Evolutionary conservation across 2,329 filamentous ascomycete species (phyloP).

Genomic region (Talaromyces albobiverticillius): DNA sequence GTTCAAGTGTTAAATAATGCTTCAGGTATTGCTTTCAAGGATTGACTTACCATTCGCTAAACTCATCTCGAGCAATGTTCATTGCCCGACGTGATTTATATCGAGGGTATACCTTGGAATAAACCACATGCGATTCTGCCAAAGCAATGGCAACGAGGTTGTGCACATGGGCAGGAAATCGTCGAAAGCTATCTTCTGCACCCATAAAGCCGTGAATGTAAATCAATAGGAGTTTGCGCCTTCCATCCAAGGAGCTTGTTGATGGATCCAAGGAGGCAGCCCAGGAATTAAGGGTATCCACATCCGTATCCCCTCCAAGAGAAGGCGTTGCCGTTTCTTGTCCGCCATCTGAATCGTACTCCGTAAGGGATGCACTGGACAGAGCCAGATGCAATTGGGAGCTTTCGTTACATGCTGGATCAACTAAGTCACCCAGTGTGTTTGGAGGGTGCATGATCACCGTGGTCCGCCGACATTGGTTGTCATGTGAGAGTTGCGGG

Average conservation of each 20-base stretch:
- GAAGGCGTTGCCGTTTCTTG: constrained; percentile 14
- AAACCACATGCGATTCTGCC: constrained; percentile 71
- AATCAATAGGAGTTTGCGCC: constrained; percentile 65
- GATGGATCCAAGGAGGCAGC: constrained; percentile 3
- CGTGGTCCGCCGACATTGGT: background rate
- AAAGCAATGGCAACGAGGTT: constrained; percentile 66
- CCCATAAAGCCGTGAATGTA: constrained; percentile 93
- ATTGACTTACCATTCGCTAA: constrained; percentile 65
- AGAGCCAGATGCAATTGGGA: background rate
- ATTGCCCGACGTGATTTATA: constrained; percentile 45
- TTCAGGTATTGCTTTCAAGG: background rate
- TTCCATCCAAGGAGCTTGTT: constrained; percentile 3
- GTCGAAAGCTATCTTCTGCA: constrained; percentile 79
- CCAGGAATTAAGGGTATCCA: constrained; percentile 2
- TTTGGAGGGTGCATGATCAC: constrained; percentile 7
- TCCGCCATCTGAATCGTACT: constrained; percentile 16
- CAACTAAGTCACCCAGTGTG: constrained; percentile 3
- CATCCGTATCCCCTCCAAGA: constrained; percentile 3
- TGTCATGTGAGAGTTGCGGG: constrained; percentile 11
- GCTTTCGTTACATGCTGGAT: background rate
- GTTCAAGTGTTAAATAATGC: background rate
- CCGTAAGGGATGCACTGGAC: background rate
- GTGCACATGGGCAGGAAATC: constrained; percentile 85
- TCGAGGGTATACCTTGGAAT: constrained; percentile 64
- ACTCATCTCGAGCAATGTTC: constrained; percentile 72